Evolutionary conservation across 75 land plant species (phyloP).

Genomic region (Larix kaempferi): DNA sequence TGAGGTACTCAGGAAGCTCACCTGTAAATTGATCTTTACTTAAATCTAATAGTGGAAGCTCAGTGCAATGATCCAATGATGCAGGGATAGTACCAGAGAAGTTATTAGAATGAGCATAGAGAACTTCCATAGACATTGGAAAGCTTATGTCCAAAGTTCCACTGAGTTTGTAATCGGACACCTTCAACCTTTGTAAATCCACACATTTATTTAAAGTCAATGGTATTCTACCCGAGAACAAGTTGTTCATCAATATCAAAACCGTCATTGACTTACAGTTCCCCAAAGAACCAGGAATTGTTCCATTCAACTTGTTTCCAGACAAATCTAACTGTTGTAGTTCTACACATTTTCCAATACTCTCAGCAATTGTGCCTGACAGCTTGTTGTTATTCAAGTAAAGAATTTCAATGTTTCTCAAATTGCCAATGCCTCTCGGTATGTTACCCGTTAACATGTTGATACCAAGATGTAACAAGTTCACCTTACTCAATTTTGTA

Average conservation of each 20-base stretch:
- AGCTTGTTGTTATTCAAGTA: slow-evolving; percentile 51
- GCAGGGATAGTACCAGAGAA: too few species aligned
- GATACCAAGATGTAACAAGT: background rate
- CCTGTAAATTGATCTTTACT: too few species aligned
- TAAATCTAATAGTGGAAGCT: too few species aligned
- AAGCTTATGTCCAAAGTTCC: too few species aligned
- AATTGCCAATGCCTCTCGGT: slow-evolving; percentile 21
- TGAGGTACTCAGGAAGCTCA: too few species aligned
- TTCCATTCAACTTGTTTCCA: slow-evolving; percentile 39
- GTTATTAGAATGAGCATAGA: too few species aligned
- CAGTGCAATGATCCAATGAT: too few species aligned
- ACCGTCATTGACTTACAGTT: slow-evolving; percentile 27
- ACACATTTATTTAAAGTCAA: too few species aligned
- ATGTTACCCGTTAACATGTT: slow-evolving; percentile 28
- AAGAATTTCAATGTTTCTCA: slow-evolving; percentile 31
- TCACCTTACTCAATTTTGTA: slow-evolving; percentile 13
- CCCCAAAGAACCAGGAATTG: slow-evolving; percentile 35
- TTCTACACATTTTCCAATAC: slow-evolving; percentile 39
- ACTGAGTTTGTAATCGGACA: too few species aligned
- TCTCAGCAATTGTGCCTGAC: slow-evolving; percentile 33
- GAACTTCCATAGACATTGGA: too few species aligned
- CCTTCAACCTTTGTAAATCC: too few species aligned
- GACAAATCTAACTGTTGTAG: slow-evolving; percentile 25
- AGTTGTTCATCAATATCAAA: slow-evolving; percentile 29
- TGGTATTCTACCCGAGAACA: slow-evolving; percentile 17